Percentiles rank a stretch among this genome's conserved stretches.
Evolutionary conservation across 805 yeast species (phyloP).

Genomic region (Saccharomycopsis guyanensis): DNA sequence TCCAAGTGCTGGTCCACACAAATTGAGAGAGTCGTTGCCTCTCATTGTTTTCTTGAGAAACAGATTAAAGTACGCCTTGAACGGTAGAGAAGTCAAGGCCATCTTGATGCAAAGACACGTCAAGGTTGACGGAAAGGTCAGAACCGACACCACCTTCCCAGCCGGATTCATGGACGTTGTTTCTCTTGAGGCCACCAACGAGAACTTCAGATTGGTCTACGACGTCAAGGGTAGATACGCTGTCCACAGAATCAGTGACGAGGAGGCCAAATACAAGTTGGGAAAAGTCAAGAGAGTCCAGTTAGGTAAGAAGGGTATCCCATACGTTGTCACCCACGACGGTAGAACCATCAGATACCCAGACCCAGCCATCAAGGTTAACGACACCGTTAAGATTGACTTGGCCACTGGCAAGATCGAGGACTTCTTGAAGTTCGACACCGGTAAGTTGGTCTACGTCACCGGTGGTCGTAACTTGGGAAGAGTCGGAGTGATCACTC

Average conservation of each 20-base stretch:
- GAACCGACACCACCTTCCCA: conserved; percentile 98
- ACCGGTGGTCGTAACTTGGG: conserved; percentile 99
- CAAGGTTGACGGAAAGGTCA: conserved; percentile 97
- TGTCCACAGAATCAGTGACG: conserved; percentile 98
- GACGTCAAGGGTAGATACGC: conserved; percentile 99
- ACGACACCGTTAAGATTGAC: conserved; percentile 97
- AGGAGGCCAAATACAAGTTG: conserved; percentile 97
- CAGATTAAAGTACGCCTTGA: conserved; percentile 97
- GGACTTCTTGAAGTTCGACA: conserved; percentile 84
- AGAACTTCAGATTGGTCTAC: conserved; percentile 98
- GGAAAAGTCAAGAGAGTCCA: conserved; percentile 98
- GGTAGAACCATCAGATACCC: conserved; percentile 99
- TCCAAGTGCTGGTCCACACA: conserved; percentile 99
- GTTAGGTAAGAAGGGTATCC: conserved; percentile 97
- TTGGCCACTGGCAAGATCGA: conserved; percentile 92
- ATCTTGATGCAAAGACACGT: conserved; percentile 97
- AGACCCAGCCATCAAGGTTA: conserved; percentile 92
- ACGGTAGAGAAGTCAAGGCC: conserved; percentile 98
- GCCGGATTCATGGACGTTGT: conserved; percentile 99
- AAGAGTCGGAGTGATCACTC: conserved; percentile 91
- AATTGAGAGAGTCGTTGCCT: conserved; percentile 96
- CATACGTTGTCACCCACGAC: conserved; percentile 98
- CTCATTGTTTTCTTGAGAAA: conserved; percentile 94
- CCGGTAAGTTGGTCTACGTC: conserved; percentile 86
- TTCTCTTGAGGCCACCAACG: conserved; percentile 95